Evolutionary conservation across 306 rosid species (phyloP), one percentile per base, ranked within the genome.

Genomic region (Cercis canadensis): DNA sequence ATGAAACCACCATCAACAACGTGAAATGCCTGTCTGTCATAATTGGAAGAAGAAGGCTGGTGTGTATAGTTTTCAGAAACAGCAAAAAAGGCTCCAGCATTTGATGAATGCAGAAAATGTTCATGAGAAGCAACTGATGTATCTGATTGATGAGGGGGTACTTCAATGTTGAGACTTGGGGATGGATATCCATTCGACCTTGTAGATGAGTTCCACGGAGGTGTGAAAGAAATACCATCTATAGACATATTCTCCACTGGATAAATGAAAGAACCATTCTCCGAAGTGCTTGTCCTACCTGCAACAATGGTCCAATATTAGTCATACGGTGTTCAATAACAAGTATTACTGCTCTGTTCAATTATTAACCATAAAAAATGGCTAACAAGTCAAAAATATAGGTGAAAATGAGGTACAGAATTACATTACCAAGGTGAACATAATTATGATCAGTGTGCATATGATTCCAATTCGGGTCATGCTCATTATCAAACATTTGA

Each of bases 401-500:
- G 36, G 44, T 44, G 52, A 15, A 70, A 59, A 14, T 21, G 46
- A 77, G 72, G 69, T 73, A 57, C 4, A 53, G 55, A 63, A 61
- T 71, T 71, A 85, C 64, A 57, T 75, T 87, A 92, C 97, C 96
- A 65, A 80, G 73, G 76, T 81, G 84, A 65, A 84, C 78, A 75
- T 67, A 80, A 12, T 87, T 77, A 73, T 92, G 93, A 56, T 92
- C 97, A 12, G 84, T 11, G 40, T 75, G 94, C 78, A 85, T 70
- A 75, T 83, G 88, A 84, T 75, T 85, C 97, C 96, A 88, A 63
- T 92, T 85, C 72, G 75, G 92, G 64, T 92, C 97, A 65, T 86
- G 76, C 73, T 92, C 97, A 57, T 76, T 78, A 73, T 86, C 93
- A 67, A 80, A 83, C 76, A 83, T 62, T 69, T 86, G 86, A 65